Conservation (phyloP, 2,329 filamentous ascomycete genomes). For the Exutisphaerella laricina region DNA sequence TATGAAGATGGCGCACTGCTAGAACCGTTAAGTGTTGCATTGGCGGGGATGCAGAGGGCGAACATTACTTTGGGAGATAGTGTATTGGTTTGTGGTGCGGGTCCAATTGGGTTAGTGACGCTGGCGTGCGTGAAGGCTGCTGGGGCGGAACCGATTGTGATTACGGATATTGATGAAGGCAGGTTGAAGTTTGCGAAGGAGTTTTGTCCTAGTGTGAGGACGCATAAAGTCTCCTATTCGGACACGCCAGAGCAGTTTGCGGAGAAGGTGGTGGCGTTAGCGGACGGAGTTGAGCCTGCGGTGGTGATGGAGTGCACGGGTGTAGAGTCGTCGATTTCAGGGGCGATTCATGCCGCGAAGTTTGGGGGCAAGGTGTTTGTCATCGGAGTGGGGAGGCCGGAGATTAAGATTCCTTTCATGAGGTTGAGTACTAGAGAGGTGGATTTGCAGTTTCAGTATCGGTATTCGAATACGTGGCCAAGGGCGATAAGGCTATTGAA, state of each 20-base stretch:
- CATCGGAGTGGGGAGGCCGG: constrained; percentile 89
- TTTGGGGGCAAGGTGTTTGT: constrained; percentile 98
- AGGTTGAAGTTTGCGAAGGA: constrained; percentile 79
- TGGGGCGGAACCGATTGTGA: constrained; percentile 83
- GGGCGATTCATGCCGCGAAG: constrained; percentile 83
- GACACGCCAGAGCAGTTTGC: constrained; percentile 65
- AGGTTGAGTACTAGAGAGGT: constrained; percentile 82
- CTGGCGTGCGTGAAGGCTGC: constrained; percentile 78
- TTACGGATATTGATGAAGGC: constrained; percentile 90
- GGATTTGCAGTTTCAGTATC: constrained; percentile 93
- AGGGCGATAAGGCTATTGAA: constrained; percentile 82
- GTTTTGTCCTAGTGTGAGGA: constrained; percentile 71
- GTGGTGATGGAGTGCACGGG: constrained; percentile 90
- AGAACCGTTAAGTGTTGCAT: constrained; percentile 82
- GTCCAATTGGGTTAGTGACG: constrained; percentile 87
- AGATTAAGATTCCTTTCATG: constrained; percentile 97
- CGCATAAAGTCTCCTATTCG: constrained; percentile 66
- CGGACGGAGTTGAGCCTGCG: constrained; percentile 74
- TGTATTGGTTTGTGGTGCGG: constrained; percentile 84
- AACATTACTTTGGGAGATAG: constrained; percentile 77
- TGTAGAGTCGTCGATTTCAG: constrained; percentile 79
- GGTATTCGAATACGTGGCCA: constrained; percentile 95
- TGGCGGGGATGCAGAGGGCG: constrained; percentile 81
- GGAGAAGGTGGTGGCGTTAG: constrained; percentile 59
- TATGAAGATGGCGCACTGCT: constrained; percentile 88